Conservation (phyloP, 208 protist species). For the Leishmania aethiopica region DNA sequence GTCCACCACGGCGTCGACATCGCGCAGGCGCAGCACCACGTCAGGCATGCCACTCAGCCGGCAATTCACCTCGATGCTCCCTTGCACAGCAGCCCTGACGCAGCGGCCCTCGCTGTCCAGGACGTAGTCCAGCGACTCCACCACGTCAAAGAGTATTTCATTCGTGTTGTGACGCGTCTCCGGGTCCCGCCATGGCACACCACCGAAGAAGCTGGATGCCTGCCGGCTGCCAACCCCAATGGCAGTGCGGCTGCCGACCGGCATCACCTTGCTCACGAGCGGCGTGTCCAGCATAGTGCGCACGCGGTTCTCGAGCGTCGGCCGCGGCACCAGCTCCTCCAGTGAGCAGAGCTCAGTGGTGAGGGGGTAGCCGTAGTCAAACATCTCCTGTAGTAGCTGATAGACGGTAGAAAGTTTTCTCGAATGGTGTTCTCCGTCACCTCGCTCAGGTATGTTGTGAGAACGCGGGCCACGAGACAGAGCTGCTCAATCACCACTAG, state of each 20-base stretch:
- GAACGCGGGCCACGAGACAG: conserved; percentile 50
- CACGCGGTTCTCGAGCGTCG: conserved; percentile 84
- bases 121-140: conserved; percentile 87
- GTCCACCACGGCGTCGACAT: conserved; percentile 64
- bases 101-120: conserved; percentile 78
- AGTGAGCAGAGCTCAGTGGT: conserved; percentile 84
- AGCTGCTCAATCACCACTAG: conserved; percentile 84
- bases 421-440: conserved; percentile 79
- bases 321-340: conserved; percentile 87
- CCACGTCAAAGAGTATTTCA: conserved; percentile 94
- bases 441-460: conserved; percentile 81
- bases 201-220: conserved; percentile 9
- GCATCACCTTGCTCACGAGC: conserved; percentile 32
- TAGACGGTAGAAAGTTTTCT: conserved; percentile 93
- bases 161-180: conserved; percentile 75
- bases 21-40: conserved; percentile 69
- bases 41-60: conserved; percentile 91
- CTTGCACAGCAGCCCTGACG: conserved; percentile 63
- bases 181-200: conserved; percentile 83
- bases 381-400: conserved; percentile 92
- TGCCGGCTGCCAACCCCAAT: conserved; percentile 27
- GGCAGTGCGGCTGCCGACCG: conserved; percentile 11
- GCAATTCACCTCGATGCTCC: conserved; percentile 83
- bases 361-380: conserved; percentile 93
- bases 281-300: conserved; percentile 67